A percentile compares a stretch with the other conserved stretches of the same genome.
Evolutionary conservation across 495 filamentous ascomycete genomes (phyloP).

Genomic region (Neurospora tetraspora): DNA sequence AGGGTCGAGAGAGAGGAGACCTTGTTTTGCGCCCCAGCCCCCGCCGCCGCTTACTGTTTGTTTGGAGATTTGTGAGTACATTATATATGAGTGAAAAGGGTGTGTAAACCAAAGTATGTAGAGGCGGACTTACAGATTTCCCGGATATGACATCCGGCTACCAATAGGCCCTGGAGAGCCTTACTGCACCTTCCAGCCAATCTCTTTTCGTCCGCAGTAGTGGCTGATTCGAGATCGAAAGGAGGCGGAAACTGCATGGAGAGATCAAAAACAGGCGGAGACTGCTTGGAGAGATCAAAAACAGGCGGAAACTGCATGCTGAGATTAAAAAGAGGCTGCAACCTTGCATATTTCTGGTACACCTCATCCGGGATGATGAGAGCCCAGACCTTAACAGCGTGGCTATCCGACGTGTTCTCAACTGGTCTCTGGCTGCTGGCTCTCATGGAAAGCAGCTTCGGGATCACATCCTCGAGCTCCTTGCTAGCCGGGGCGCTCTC

Average conservation of each 20-base stretch:
- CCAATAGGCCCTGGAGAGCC: constrained; percentile 4
- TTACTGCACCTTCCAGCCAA: neutral
- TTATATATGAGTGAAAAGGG: neutral
- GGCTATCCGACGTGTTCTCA: constrained; percentile 10
- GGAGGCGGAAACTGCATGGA: neutral
- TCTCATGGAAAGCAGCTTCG: constrained; percentile 42
- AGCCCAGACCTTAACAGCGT: constrained; percentile 64
- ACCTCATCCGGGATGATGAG: constrained; percentile 43
- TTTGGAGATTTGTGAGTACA: constrained; percentile 1
- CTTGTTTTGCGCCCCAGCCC: constrained; percentile 81
- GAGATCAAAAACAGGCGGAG: neutral
- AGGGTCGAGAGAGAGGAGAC: constrained; percentile 74
- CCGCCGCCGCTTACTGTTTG: constrained; percentile 72
- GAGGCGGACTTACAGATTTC: constrained; percentile 42
- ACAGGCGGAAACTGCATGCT: neutral
- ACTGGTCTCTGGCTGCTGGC: constrained; percentile 1
- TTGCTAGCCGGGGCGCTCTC: constrained; percentile 55
- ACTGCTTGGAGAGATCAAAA: neutral
- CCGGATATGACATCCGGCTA: constrained; percentile 46
- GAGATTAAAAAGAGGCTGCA: neutral
- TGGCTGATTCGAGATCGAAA: neutral
- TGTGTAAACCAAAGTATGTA: neutral
- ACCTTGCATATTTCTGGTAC: neutral
- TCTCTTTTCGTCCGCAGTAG: neutral
- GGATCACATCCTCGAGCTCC: constrained; percentile 62